Conservation (phyloP, 2,329 filamentous ascomycete species). For the Clarireedia hainanense region DNA sequence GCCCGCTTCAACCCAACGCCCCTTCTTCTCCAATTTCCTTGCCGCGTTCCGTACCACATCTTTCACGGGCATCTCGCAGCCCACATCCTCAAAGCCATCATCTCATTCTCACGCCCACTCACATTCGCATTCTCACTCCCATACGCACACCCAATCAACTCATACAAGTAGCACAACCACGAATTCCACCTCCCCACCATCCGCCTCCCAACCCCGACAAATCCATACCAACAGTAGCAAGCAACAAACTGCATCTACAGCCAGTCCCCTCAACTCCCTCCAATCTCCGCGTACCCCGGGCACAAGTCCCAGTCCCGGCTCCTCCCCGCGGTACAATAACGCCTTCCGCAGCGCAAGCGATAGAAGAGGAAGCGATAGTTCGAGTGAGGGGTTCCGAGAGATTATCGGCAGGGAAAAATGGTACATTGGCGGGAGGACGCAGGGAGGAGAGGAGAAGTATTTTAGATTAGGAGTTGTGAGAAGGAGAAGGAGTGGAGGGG, state of each 20-base stretch:
- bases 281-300: neutral
- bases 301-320: neutral
- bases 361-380: slow-evolving; percentile 62
- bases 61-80: slow-evolving; percentile 16
- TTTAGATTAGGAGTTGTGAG: slow-evolving; percentile 74
- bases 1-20: slow-evolving; percentile 26
- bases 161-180: too few species aligned
- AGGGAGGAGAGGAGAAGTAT: slow-evolving; percentile 70
- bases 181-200: neutral
- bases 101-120: slow-evolving; percentile 25
- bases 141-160: too few species aligned
- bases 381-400: slow-evolving; percentile 67
- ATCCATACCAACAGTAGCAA: neutral
- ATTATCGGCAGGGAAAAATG: slow-evolving; percentile 67
- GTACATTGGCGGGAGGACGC: slow-evolving; percentile 73
- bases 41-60: slow-evolving; percentile 26
- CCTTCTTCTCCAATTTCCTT: slow-evolving; percentile 30
- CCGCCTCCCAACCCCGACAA: slow-evolving; percentile 5
- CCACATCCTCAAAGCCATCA: slow-evolving; percentile 20
- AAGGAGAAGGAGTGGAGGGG: slow-evolving; percentile 64
- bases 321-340: neutral
- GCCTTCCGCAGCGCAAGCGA: neutral
- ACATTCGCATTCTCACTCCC: slow-evolving; percentile 5
- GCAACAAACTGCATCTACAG: slow-evolving; percentile 18
- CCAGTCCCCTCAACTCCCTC: slow-evolving; percentile 11